Conservation (phyloP, 768 basidiomycete genomes). For the Scleroderma bovista region DNA sequence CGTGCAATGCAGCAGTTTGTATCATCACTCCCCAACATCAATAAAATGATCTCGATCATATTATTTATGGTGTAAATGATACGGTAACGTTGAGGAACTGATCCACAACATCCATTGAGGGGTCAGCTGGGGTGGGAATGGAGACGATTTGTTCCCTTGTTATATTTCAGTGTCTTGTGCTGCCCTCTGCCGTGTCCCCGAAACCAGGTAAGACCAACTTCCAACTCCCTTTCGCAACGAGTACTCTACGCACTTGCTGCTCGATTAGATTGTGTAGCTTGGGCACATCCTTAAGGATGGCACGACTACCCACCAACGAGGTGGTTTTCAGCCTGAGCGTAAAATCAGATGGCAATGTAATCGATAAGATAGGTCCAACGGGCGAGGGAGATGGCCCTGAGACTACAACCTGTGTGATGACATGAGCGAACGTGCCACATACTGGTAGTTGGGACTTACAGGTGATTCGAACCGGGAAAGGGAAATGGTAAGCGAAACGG, state of each 20-base stretch:
- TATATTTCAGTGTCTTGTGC: slow-evolving; percentile 8
- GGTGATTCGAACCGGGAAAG: slow-evolving; percentile 68
- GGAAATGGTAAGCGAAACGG: slow-evolving; percentile 75
- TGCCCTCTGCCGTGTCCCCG: slow-evolving; percentile 25
- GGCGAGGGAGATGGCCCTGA: slow-evolving; percentile 53
- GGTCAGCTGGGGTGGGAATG: too few species aligned
- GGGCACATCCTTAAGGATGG: slow-evolving; percentile 96
- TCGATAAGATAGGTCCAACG: slow-evolving; percentile 53
- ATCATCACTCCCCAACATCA: too few species aligned
- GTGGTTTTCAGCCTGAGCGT: slow-evolving; percentile 81
- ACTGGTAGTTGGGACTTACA: slow-evolving; percentile 33
- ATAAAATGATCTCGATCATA: too few species aligned
- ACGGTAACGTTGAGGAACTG: too few species aligned
- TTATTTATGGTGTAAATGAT: too few species aligned
- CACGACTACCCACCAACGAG: slow-evolving; percentile 91
- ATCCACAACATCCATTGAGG: too few species aligned
- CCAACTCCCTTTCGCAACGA: slow-evolving; percentile 59
- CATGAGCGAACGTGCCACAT: slow-evolving; percentile 2
- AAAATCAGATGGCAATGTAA: slow-evolving; percentile 82
- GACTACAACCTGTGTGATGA: slow-evolving; percentile 47
- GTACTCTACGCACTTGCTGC: slow-evolving; percentile 67
- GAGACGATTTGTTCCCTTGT: slow-evolving; percentile 23
- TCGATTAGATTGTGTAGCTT: slow-evolving; percentile 95
- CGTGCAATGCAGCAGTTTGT: too few species aligned
- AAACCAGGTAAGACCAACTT: slow-evolving; percentile 65